Conservation (phyloP, 495 filamentous ascomycete genomes). For the Aspergillus egyptiacus region DNA sequence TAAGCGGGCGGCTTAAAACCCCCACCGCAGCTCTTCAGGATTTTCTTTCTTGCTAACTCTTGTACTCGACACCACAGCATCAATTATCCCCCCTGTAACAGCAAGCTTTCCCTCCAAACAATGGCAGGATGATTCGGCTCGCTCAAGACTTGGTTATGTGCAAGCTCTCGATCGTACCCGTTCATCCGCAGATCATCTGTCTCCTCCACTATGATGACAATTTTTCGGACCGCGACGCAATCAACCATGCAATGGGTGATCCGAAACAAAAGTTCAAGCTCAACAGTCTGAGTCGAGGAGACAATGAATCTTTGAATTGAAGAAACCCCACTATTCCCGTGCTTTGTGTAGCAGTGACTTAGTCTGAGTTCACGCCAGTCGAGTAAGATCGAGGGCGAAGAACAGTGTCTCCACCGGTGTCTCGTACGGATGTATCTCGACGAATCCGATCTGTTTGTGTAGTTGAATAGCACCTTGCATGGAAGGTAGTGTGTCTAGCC, state of each 20-base stretch:
- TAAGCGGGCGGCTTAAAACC: too few relatives aligned
- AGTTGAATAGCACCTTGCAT: slow-evolving; percentile 49
- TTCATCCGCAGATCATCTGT: neutral
- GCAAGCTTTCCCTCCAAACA: neutral
- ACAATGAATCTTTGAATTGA: neutral
- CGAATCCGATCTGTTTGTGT: slow-evolving; percentile 50
- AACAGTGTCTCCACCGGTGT: slow-evolving; percentile 48
- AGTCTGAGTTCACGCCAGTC: neutral
- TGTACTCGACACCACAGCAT: too few relatives aligned
- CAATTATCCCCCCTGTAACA: too few relatives aligned
- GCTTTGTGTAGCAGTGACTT: neutral
- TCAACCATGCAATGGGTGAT: slow-evolving; percentile 20
- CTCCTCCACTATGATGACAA: slow-evolving; percentile 26
- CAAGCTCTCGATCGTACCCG: neutral
- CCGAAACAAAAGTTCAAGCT: slow-evolving; percentile 29
- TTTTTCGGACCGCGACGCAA: slow-evolving; percentile 24
- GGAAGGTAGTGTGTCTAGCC: slow-evolving; percentile 50
- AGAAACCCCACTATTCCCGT: neutral
- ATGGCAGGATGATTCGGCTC: neutral
- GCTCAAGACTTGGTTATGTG: slow-evolving; percentile 2
- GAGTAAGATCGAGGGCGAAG: slow-evolving; percentile 26
- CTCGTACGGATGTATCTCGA: slow-evolving; percentile 47
- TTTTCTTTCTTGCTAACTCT: too few relatives aligned
- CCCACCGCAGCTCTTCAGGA: too few relatives aligned
- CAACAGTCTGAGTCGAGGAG: slow-evolving; percentile 32